These are phyloP conservation scores for Cryptosporidium muris DNA, from an alignment of 169 alveolate genomes.

Conservation along the genomic window DNA sequence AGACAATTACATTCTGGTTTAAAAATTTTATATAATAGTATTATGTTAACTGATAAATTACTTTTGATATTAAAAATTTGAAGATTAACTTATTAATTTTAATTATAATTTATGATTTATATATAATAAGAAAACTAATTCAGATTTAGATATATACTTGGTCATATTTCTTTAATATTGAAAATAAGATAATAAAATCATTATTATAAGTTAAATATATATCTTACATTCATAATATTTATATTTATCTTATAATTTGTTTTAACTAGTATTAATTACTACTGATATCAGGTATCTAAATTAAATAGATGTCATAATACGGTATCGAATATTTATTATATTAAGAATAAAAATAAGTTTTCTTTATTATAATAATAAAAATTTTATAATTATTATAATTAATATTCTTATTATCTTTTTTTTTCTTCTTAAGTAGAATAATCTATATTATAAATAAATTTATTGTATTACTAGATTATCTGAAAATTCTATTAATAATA, in stretches of 20 bases:
- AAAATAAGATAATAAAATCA: neutral
- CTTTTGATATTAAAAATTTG: conserved; percentile 19
- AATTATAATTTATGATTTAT: neutral
- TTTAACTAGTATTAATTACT: too few relatives aligned
- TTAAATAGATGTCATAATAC: too few relatives aligned
- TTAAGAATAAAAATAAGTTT: too few relatives aligned
- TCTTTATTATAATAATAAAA: too few relatives aligned
- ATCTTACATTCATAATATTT: neutral
- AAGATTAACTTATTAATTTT: neutral
- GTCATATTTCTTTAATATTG: neutral
- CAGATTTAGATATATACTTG: neutral
- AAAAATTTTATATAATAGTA: conserved; percentile 11
- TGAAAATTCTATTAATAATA: neutral
- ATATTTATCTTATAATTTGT: too few relatives aligned
- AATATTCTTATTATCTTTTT: too few relatives aligned
- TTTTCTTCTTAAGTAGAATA: too few relatives aligned
- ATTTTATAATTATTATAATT: too few relatives aligned
- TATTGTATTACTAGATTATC: neutral
- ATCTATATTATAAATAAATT: too few relatives aligned
- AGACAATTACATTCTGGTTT: conserved; percentile 21
- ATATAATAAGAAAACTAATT: neutral
- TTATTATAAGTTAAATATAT: neutral
- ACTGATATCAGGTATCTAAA: too few relatives aligned
- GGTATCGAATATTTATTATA: too few relatives aligned
- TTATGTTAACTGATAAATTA: conserved; percentile 34